A percentile compares a stretch with the other conserved stretches of the same genome.
Evolutionary conservation across 2,329 filamentous ascomycete genomes (phyloP).

Genomic region (Neospermospora avenae): DNA sequence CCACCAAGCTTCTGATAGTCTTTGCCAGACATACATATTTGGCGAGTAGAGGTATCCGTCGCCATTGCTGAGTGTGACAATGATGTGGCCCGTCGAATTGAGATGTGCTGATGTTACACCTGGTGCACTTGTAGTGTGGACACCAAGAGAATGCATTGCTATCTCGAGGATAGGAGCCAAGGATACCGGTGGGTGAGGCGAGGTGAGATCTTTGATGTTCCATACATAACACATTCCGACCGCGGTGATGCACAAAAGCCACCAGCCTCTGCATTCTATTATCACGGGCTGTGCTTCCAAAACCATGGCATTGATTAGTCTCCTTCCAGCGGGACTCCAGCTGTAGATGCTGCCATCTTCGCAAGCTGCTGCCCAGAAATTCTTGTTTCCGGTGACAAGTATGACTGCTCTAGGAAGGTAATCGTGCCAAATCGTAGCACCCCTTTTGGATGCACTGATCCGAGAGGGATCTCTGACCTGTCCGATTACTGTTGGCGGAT

Average conservation of each 20-base stretch:
- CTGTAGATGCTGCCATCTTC: slow-evolving; percentile 88
- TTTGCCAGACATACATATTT: slow-evolving; percentile 86
- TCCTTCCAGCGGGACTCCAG: slow-evolving; percentile 88
- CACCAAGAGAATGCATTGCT: slow-evolving; percentile 73
- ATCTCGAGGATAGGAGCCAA: slow-evolving; percentile 86
- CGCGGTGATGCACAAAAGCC: slow-evolving; percentile 85
- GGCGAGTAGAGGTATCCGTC: slow-evolving; percentile 90
- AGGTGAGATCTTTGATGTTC: slow-evolving; percentile 80
- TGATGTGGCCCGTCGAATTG: slow-evolving; percentile 80
- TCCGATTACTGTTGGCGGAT: slow-evolving; percentile 60
- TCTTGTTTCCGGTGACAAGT: slow-evolving; percentile 84
- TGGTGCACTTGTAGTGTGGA: slow-evolving; percentile 72
- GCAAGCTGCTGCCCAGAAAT: slow-evolving; percentile 89
- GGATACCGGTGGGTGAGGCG: slow-evolving; percentile 86
- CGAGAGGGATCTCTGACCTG: slow-evolving; percentile 78
- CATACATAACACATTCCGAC: slow-evolving; percentile 89
- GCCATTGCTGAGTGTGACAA: slow-evolving; percentile 90
- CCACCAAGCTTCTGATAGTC: slow-evolving; percentile 97
- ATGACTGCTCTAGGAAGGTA: slow-evolving; percentile 83
- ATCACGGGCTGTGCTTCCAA: slow-evolving; percentile 93
- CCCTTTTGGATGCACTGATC: slow-evolving; percentile 77
- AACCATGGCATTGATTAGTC: slow-evolving; percentile 79
- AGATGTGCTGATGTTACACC: slow-evolving; percentile 88
- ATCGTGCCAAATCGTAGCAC: slow-evolving; percentile 86
- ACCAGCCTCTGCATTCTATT: slow-evolving; percentile 83